Evolutionary conservation across 2,329 filamentous ascomycete genomes (phyloP).

Genomic region (Septoria linicola): DNA sequence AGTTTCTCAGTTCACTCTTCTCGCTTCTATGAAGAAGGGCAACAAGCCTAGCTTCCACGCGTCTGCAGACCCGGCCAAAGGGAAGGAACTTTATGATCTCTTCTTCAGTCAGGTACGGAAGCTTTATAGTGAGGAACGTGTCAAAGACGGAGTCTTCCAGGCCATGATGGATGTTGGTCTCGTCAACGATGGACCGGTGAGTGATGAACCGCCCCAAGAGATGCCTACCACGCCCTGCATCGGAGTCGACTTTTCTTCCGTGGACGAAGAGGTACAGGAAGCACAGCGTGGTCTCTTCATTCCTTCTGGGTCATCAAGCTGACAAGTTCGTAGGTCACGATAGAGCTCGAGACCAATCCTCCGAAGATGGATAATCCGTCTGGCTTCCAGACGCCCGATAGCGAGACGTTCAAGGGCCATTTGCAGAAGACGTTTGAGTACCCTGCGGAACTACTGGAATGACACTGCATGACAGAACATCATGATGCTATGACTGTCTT

Average conservation of each 20-base stretch:
- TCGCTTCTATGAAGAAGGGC: slow-evolving; percentile 92
- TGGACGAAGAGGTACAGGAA: slow-evolving; percentile 54
- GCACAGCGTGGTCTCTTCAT: slow-evolving; percentile 16
- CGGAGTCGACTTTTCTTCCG: slow-evolving; percentile 54
- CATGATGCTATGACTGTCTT: no score
- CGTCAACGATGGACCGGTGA: slow-evolving; percentile 78
- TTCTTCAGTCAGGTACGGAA: slow-evolving; percentile 76
- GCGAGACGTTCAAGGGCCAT: slow-evolving; percentile 35
- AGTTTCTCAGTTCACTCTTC: slow-evolving; percentile 96
- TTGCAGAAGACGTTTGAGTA: slow-evolving; percentile 38
- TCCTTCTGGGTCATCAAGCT: slow-evolving; percentile 7
- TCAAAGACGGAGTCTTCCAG: slow-evolving; percentile 95
- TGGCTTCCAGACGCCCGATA: slow-evolving; percentile 30
- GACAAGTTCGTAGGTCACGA: slow-evolving; percentile 45
- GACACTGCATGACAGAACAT: slow-evolving; percentile 17
- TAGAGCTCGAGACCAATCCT: slow-evolving; percentile 50
- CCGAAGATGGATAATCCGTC: slow-evolving; percentile 42
- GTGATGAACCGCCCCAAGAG: slow-evolving; percentile 37
- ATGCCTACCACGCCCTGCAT: slow-evolving; percentile 19
- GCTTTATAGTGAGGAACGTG: slow-evolving; percentile 68
- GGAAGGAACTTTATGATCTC: slow-evolving; percentile 75
- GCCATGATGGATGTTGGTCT: slow-evolving; percentile 98
- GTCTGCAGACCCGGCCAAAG: slow-evolving; percentile 74
- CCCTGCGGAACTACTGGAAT: slow-evolving; percentile 40
- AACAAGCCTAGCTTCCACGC: slow-evolving; percentile 94